Percentiles rank a stretch among this genome's conserved stretches.
phyloP scores from a whole-genome alignment of 2,329 filamentous ascomycete species.

The Diatrype stigma region DNA sequence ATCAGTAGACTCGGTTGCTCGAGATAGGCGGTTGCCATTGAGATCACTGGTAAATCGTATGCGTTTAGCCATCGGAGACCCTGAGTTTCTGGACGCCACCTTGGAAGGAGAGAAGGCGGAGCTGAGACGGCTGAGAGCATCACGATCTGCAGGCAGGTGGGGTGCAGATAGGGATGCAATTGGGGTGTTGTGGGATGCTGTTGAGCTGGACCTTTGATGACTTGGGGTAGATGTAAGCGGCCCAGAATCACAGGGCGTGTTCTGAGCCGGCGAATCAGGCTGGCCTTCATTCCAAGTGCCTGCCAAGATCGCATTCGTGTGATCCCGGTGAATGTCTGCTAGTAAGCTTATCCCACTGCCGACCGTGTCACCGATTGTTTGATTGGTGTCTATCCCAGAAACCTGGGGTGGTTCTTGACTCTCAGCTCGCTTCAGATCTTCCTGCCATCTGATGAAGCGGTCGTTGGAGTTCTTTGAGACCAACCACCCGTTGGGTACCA shows the following conservation, averaged over 20 bases:
- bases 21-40: not conserved
- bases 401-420: conserved; percentile 32
- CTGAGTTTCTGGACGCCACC: conserved; percentile 1
- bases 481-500: conserved; percentile 70
- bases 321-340: conserved; percentile 35
- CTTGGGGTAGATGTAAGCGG: not conserved
- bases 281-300: conserved; percentile 62
- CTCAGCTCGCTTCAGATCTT: conserved; percentile 65
- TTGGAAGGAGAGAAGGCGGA: conserved; percentile 8
- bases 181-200: conserved; percentile 8
- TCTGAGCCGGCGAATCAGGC: conserved; percentile 48
- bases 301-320: conserved; percentile 50
- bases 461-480: conserved; percentile 77
- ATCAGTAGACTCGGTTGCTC: not conserved
- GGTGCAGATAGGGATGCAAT: conserved; percentile 12
- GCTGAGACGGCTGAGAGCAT: conserved; percentile 23
- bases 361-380: not conserved
- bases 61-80: conserved; percentile 8
- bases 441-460: conserved; percentile 73
- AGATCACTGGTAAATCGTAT: conserved; percentile 1
- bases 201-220: conserved; percentile 9
- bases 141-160: conserved; percentile 16
- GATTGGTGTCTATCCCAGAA: conserved; percentile 17
- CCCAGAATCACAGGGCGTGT: conserved; percentile 16
- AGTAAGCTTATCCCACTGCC: conserved; percentile 16